Evolutionary conservation across 305 asterid genomes (phyloP).

Genomic region (Fraxinus greggii): DNA sequence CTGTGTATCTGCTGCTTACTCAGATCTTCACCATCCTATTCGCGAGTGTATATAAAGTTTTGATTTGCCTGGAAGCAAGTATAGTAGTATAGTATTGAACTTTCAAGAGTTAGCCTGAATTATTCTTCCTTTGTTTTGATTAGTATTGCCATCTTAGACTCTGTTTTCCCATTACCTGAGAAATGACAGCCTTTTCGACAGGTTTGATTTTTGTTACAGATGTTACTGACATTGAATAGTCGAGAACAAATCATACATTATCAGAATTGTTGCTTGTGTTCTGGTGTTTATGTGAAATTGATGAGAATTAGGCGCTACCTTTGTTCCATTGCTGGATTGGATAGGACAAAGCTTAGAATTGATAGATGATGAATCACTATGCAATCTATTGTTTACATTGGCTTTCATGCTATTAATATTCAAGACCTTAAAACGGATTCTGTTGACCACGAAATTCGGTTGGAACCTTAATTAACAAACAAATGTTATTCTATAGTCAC

Average conservation of each 20-base stretch:
- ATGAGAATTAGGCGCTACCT: not conserved
- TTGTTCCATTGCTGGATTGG: not conserved
- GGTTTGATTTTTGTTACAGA: not conserved
- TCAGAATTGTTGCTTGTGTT: not conserved
- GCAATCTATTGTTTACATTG: not conserved
- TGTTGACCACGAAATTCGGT: not conserved
- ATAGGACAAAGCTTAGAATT: not conserved
- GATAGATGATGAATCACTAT: not conserved
- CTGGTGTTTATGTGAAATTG: not conserved
- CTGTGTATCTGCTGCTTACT: slow-evolving; percentile 4
- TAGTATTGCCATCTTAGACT: not conserved
- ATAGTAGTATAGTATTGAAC: slow-evolving; percentile 33
- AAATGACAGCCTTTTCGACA: not conserved
- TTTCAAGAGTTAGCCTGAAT: slow-evolving; percentile 28
- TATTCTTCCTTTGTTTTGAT: not conserved
- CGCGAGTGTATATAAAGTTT: slow-evolving; percentile 54
- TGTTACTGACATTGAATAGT: not conserved
- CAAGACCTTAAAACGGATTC: not conserved
- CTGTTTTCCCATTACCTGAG: not conserved
- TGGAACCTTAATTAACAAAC: not conserved
- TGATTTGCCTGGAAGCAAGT: slow-evolving; percentile 52
- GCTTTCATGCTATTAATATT: not conserved
- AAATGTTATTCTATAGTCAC: not conserved
- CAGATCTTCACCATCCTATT: slow-evolving; percentile 9
- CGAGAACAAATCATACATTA: not conserved